A percentile compares a stretch with the other conserved stretches of the same genome.
These are phyloP conservation scores for Licmophora abbreviata DNA, from an alignment of 108 stramenopile genomes.

Conservation along the genomic window DNA sequence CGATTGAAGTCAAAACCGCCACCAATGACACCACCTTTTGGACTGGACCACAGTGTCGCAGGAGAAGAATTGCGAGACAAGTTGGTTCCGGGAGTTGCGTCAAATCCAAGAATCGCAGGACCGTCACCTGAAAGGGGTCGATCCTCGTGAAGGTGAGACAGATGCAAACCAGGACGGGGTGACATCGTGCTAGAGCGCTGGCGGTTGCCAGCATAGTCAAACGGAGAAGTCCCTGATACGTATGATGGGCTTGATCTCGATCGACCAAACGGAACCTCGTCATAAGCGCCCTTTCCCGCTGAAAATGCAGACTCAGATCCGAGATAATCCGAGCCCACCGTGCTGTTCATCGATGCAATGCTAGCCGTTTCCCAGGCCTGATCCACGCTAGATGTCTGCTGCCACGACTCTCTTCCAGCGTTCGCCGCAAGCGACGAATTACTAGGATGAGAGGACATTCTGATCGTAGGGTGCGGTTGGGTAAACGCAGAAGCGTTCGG, in stretches of 20 bases:
- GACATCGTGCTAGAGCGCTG: conserved; percentile 55
- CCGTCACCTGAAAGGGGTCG: no score
- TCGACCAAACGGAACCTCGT: conserved; percentile 11
- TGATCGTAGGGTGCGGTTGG: no score
- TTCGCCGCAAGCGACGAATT: no score
- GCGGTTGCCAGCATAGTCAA: conserved; percentile 32
- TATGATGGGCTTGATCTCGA: conserved; percentile 2
- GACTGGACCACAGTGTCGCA: no score
- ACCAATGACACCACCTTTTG: not conserved
- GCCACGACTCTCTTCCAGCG: no score
- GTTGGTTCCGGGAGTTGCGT: no score
- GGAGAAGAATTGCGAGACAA: no score
- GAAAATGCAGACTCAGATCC: conserved; percentile 25
- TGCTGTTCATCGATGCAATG: conserved; percentile 40
- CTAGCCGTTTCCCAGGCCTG: conserved; percentile 54
- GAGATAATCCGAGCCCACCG: conserved; percentile 41
- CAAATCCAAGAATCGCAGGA: no score
- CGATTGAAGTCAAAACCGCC: conserved; percentile 16
- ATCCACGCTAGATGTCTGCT: no score
- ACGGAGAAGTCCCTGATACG: no score
- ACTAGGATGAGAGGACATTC: no score
- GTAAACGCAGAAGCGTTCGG: no score
- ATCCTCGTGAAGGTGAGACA: conserved; percentile 42
- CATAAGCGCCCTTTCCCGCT: conserved; percentile 14
- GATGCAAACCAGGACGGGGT: conserved; percentile 34